Conservation (phyloP, 2,329 filamentous ascomycete species). For the Claviceps humidiphila region DNA sequence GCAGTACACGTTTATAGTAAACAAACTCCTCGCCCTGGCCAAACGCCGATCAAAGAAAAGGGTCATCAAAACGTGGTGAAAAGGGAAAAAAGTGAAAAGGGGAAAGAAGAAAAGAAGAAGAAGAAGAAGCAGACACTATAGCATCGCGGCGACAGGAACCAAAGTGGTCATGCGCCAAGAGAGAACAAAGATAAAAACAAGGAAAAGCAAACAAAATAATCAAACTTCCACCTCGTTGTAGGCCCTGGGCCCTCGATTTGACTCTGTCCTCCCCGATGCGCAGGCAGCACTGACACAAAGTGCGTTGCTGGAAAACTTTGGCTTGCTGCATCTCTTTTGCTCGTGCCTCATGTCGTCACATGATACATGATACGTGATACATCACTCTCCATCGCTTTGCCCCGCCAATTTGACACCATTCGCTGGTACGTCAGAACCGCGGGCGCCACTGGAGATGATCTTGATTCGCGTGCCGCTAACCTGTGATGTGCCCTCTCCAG, state of each 20-base stretch:
- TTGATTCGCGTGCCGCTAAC: conserved; percentile 55
- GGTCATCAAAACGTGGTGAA: conserved; percentile 8
- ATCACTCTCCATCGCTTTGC: conserved; percentile 42
- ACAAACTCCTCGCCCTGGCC: conserved; percentile 6
- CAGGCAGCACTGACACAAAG: not conserved
- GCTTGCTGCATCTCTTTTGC: not conserved
- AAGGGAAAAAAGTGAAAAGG: not conserved
- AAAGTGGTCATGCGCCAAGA: not conserved
- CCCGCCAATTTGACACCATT: conserved; percentile 26
- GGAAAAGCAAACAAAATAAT: not conserved
- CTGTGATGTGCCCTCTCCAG: conserved; percentile 51
- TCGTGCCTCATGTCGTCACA: not conserved
- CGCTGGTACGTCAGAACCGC: conserved; percentile 15
- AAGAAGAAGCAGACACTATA: not conserved
- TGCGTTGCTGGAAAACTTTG: not conserved
- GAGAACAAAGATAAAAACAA: conserved; percentile 1
- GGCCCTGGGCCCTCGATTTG: not conserved
- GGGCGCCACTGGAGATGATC: conserved; percentile 37
- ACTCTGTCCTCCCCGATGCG: not conserved
- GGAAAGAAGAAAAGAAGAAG: not conserved
- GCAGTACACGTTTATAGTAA: conserved; percentile 10
- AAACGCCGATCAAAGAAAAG: conserved; percentile 13
- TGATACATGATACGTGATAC: conserved; percentile 1
- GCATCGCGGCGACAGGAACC: not conserved
- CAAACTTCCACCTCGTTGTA: not conserved